Evolutionary conservation across 176 grass and related monocot genomes (phyloP), one percentile per base, ranked within the genome.

Genomic region (Triticum turgidum): DNA sequence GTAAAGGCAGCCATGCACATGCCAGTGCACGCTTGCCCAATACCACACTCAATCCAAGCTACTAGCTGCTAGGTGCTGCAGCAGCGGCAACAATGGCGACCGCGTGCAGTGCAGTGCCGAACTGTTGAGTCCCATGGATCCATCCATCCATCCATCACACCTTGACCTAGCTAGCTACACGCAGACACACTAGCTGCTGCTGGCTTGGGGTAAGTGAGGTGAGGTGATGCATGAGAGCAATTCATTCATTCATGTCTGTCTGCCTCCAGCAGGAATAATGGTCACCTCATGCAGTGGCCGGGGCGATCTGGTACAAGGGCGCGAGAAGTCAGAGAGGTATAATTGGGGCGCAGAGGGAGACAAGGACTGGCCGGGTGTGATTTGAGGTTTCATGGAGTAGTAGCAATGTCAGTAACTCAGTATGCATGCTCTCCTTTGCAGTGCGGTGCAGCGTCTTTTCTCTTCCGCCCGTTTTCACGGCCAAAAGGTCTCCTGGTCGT

Each of bases 321-420:
- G 12, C 44, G 6, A 74, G 71, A 74, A 73, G 69, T 73, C 69
- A 44, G 71, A 65, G 41, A 73, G 29, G 73, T 52, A 85, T 86
- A 86, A 86, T 79, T 59, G 58, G 32, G 38, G 66, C 5, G 34
- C 41, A 78, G 37, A 30, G 17, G 58, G 47, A 64, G 37, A 68
- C 72, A 73, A 49, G 80, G 38, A 76, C 89, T 80, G 89, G 27
- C 76, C 77, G 84, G 30, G 38, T 64, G 58, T 86, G 94, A 96
- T 90, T 90, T 96, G 91, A 96, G 88, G 89, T 81, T 86, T 91
- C 89, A 91, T 85, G 35, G 56, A 59, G 56, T 74, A 27, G 30
- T 68, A 21, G 17, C 56, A 2, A 22, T 13, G 70, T 73, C 41
- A 74, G 71, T 11, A 11, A 44, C 41, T 10, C 41, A 42, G 20